Percentiles rank a stretch among this genome's conserved stretches.
Conservation (phyloP, 257 asterid species). For the Linderniella brevidens region DNA sequence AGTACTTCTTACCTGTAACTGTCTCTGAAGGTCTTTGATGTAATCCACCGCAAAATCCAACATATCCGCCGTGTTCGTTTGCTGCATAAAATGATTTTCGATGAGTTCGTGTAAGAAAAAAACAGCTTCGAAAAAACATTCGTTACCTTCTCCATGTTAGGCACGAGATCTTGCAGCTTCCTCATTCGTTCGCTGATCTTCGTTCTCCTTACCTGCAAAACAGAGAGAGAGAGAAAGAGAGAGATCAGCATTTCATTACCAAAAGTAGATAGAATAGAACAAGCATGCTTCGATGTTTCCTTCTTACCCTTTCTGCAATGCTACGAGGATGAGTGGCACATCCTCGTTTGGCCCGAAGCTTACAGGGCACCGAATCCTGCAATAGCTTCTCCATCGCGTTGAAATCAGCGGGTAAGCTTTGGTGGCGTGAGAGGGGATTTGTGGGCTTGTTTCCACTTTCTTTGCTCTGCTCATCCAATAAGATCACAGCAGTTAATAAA, state of each 20-base stretch:
- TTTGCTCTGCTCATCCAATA: slow-evolving; percentile 24
- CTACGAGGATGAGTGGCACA: slow-evolving; percentile 89
- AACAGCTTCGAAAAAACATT: no score
- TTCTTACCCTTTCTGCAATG: slow-evolving; percentile 79
- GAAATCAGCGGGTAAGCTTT: slow-evolving; percentile 34
- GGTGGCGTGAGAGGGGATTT: slow-evolving; percentile 40
- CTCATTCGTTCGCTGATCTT: slow-evolving; percentile 65
- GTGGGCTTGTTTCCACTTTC: slow-evolving; percentile 24
- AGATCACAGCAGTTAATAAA: slow-evolving; percentile 2
- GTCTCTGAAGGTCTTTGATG: slow-evolving; percentile 4
- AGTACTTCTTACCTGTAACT: background rate
- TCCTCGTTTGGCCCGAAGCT: slow-evolving; percentile 69
- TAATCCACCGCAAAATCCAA: background rate
- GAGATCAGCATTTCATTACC: background rate
- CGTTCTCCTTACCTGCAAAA: slow-evolving; percentile 62
- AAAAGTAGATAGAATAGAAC: background rate
- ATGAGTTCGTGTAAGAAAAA: background rate
- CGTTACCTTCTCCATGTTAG: slow-evolving; percentile 74
- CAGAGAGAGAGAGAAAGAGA: background rate
- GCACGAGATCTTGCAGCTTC: slow-evolving; percentile 79
- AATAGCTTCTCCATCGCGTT: slow-evolving; percentile 32
- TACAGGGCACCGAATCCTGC: slow-evolving; percentile 67
- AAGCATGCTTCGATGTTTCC: background rate
- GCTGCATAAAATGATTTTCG: background rate
- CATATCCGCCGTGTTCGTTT: slow-evolving; percentile 3